Evolutionary conservation across 805 yeast genomes (phyloP), one percentile per base, ranked within the genome.

Genomic region (Lipomyces kockii): DNA sequence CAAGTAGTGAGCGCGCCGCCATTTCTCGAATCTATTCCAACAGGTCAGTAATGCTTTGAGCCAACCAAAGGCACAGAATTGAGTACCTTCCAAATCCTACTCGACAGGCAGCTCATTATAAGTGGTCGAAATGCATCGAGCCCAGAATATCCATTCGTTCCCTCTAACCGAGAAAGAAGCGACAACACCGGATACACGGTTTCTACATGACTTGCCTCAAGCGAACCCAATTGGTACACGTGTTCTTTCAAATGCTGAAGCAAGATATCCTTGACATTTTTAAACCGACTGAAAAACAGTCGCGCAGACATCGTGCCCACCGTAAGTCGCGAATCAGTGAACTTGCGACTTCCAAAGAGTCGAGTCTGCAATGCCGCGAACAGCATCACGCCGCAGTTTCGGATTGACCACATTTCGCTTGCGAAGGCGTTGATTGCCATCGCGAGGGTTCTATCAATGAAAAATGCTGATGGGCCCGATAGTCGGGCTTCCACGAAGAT

Each of bases 341-440:
- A 68, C 63, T 81, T 80, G 57, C 82, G 82, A 14, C 83, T 84
- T 1, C 96, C 96, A 78, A 94, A 93, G 4, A 95, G 75, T 67
- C 94, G 83, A 67, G 88, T 89, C 74, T 91, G 95, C 54, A 94
- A 78, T 0, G 97, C 87, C 0, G 97, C 88, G 76, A 92, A 94
- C 53, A 94, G 81, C 98, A 94, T 95, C 22, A 93, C 89, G 0
- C 97, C 92, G 77, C 98, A 91, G 76, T 94, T 94, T 75, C 97
- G 83, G 34, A 94, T 84, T 0, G 97, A 87, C 98, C 98, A 94
- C 29, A 87, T 81, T 1, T 83, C 80, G 1, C 90, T 86, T 0
- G 85, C 82, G 77, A 94, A 91, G 46, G 87, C 83, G 1, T 78
- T 73, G 55, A 95, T 81, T 0, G 96, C 82, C 25, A 91, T 76